These are phyloP conservation scores for Xylariales sp. DNA, from an alignment of 2,329 filamentous ascomycete species.

Conservation along the genomic window DNA sequence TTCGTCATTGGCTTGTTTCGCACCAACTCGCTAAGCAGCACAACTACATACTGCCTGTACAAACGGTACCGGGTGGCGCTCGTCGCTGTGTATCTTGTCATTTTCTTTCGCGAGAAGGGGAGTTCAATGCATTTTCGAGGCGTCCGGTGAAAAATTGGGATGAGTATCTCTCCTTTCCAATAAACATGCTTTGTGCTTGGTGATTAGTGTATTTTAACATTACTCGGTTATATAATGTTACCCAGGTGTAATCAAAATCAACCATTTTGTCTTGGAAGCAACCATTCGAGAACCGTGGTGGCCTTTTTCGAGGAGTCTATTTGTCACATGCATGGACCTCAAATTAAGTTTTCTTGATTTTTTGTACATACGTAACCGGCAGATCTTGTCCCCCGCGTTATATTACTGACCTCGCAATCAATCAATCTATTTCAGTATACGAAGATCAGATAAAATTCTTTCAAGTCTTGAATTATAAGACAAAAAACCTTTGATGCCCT, in stretches of 20 bases:
- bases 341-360: background rate
- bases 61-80: constrained; percentile 2
- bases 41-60: constrained; percentile 1
- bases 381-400: background rate
- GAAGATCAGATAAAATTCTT: background rate
- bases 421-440: background rate
- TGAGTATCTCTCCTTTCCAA: constrained; percentile 6
- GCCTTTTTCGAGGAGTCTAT: background rate
- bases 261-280: background rate
- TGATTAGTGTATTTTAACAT: background rate
- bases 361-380: background rate
- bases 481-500: background rate
- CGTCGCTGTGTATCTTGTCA: constrained; percentile 20
- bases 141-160: constrained; percentile 25
- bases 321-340: background rate
- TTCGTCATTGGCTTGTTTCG: background rate
- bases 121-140: constrained; percentile 36
- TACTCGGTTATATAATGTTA: background rate
- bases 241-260: background rate
- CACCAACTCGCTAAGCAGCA: background rate
- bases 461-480: constrained; percentile 4
- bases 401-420: background rate
- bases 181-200: background rate
- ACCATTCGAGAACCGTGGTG: no score
- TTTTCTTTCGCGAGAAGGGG: constrained; percentile 27